Conservation (phyloP, 176 grass and related monocot genomes). For the Carex kokanica region DNA sequence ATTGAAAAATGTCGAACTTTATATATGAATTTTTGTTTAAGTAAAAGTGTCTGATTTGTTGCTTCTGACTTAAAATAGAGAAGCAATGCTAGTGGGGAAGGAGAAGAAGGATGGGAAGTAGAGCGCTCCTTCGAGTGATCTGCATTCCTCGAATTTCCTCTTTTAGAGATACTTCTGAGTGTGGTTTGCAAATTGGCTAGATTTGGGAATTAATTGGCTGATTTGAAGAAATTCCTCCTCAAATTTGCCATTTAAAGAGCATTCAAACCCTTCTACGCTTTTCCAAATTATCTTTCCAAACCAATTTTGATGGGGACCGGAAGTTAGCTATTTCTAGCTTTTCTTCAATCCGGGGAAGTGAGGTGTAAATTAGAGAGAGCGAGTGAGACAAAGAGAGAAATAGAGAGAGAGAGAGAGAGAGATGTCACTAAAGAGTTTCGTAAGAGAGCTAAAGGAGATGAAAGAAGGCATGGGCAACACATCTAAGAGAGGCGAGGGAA, state of each 20-base stretch:
- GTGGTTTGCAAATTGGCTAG: neutral
- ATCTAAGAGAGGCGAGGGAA: slow-evolving; percentile 53
- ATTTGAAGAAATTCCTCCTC: neutral
- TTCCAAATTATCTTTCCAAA: neutral
- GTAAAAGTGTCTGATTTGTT: slow-evolving; percentile 11
- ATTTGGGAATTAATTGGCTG: neutral
- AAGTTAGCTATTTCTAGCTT: slow-evolving; percentile 9
- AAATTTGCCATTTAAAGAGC: neutral
- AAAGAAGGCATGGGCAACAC: slow-evolving; percentile 79
- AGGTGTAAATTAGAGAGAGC: neutral
- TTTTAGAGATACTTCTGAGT: neutral
- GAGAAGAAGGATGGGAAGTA: neutral
- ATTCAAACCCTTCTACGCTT: slow-evolving; percentile 1
- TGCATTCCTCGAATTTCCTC: slow-evolving; percentile 10
- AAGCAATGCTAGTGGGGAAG: neutral
- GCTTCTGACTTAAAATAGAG: neutral
- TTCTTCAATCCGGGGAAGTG: neutral
- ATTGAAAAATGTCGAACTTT: neutral
- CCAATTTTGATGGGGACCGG: neutral
- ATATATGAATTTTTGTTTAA: neutral
- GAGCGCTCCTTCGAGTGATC: neutral
- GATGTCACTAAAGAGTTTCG: slow-evolving; percentile 91
- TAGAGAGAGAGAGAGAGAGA: slow-evolving; percentile 37
- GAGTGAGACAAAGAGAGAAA: slow-evolving; percentile 30
- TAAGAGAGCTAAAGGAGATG: slow-evolving; percentile 89